phyloP scores from a whole-genome alignment of 345 rosid genomes.

The Citrus reticulata region DNA sequence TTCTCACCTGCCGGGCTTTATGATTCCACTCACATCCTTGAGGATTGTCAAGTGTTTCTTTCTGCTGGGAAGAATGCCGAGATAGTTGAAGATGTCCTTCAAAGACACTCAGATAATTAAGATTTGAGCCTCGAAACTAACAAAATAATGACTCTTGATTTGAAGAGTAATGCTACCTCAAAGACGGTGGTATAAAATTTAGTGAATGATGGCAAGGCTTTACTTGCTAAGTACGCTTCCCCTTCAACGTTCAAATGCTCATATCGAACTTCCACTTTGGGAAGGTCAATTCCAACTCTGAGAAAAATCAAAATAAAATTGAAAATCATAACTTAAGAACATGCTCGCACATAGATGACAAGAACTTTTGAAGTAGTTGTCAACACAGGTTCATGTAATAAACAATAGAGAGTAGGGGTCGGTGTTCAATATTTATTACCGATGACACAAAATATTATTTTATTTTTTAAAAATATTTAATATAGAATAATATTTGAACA shows the following conservation, averaged over 20 bases:
- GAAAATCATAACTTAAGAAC: background rate
- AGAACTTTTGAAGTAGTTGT: too few species aligned
- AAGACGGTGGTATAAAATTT: conserved; percentile 42
- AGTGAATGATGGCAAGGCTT: conserved; percentile 58
- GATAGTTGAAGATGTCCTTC: conserved; percentile 26
- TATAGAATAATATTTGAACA: too few species aligned
- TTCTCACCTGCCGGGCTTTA: conserved; percentile 63
- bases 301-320: background rate
- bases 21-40: conserved; percentile 57
- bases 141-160: background rate
- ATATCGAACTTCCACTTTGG: conserved; percentile 55
- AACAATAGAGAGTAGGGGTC: too few species aligned
- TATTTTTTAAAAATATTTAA: too few species aligned
- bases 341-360: background rate
- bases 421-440: too few species aligned
- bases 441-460: too few species aligned
- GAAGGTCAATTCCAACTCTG: conserved; percentile 53
- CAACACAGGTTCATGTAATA: too few species aligned
- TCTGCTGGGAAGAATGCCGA: conserved; percentile 38
- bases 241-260: conserved; percentile 50
- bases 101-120: background rate
- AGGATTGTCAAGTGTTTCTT: conserved; percentile 57
- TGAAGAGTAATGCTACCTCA: conserved; percentile 44
- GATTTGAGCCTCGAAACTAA: background rate
- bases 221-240: conserved; percentile 57